Evolutionary conservation across 2,329 filamentous ascomycete species (phyloP), one percentile per base, ranked within the genome.

Genomic region (Emmonsiellopsis sp.): DNA sequence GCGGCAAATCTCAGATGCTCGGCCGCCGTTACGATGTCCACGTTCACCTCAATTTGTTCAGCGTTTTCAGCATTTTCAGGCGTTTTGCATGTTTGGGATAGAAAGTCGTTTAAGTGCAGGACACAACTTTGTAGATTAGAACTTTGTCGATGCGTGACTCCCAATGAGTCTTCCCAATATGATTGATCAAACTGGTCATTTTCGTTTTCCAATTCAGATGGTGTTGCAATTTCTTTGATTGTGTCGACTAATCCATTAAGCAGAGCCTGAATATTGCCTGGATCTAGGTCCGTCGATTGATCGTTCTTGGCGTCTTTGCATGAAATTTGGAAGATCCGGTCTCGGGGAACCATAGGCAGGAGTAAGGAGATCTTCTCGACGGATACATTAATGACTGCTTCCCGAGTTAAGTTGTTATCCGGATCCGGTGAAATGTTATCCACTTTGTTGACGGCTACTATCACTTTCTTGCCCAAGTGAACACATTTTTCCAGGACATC

Each of bases 71-170:
- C 56, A 57, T 55, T 56, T 55, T 57, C 53, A 49, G 53, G 47
- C 53, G 59, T 55, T 52, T 48, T 45, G 8, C 61, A 56, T 11
- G 83, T 80, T 62, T 85, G 81, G 8, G 65, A 69, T 56, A 92
- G 71, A 66, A 95, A 98, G 21, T 82, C 79, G 48, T 86, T 78
- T 1, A 98, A 78, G 65, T 90, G 82, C 37, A 68, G 66, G 10
- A 85, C 76, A 66, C 92, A 95, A 64, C 83, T 78, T 49, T 82
- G 78, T 46, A 98, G 78, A 51, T 96, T 83, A 66, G 89, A 80
- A 50, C 87, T 81, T 74, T 98, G 93, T 55, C 93, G 85, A 69
- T 92, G 88, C 14, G 88, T 95, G 39, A 95, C 91, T 53, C 91
- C 91, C 3, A 96, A 79, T 4, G 93, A 85, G 63, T 95, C 88